Conservation (phyloP, 2,329 filamentous ascomycete genomes). For the Paraconiothyrium sp. region DNA sequence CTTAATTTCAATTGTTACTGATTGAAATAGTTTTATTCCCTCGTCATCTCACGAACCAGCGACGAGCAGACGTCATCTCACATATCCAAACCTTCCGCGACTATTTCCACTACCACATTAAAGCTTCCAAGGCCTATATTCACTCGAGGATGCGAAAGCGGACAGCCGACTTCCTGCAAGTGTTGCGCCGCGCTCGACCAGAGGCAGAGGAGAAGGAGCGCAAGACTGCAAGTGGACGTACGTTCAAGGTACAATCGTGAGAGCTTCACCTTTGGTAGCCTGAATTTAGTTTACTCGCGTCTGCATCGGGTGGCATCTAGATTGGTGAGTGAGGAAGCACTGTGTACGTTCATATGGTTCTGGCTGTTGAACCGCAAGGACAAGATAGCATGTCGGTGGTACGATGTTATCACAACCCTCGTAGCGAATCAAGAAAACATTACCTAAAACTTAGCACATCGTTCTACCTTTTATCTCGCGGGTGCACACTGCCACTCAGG, state of each 20-base stretch:
- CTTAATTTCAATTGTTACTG: slow-evolving; percentile 25
- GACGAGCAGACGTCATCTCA: slow-evolving; percentile 94
- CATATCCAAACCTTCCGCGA: slow-evolving; percentile 99
- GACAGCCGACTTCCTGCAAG: slow-evolving; percentile 98
- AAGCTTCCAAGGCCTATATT: slow-evolving; percentile 98
- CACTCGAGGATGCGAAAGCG: slow-evolving; percentile 97
- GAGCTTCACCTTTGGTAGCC: neutral
- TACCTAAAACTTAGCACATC: neutral
- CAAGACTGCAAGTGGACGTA: slow-evolving; percentile 96
- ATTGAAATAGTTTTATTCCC: slow-evolving; percentile 82
- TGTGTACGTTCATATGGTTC: neutral
- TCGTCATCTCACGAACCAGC: slow-evolving; percentile 87
- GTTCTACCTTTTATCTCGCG: too few species aligned
- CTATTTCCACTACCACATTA: slow-evolving; percentile 99
- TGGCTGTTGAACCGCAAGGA: neutral
- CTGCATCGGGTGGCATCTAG: neutral
- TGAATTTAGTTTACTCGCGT: neutral
- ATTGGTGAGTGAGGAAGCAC: neutral
- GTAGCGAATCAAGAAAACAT: neutral
- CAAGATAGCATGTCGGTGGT: neutral
- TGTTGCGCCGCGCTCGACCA: slow-evolving; percentile 93
- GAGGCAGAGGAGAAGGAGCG: slow-evolving; percentile 97
- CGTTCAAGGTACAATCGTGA: slow-evolving; percentile 74
- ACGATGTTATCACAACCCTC: neutral
- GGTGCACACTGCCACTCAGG: neutral